Base-by-base conservation (phyloP, 78 protist species). In the Tieghemostelium lacteum region DNA sequence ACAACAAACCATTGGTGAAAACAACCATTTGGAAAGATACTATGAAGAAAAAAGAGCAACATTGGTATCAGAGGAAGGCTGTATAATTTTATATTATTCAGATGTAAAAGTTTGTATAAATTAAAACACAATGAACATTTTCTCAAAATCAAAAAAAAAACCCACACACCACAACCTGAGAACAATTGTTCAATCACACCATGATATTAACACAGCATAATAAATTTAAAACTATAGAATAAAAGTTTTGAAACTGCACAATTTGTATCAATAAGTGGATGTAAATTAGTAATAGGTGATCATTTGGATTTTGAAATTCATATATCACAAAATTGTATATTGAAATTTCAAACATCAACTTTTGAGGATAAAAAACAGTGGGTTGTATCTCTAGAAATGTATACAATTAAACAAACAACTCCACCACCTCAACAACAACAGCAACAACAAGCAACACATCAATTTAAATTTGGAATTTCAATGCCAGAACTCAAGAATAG, bases 201-300 rank as follows among this genome's bases (percentile, higher is more conserved):
- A n/a, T n/a, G n/a, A n/a, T n/a, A n/a, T n/a, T n/a, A n/a, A n/a
- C n/a, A n/a, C n/a, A n/a, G n/a, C n/a, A n/a, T n/a, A n/a, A n/a
- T n/a, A n/a, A n/a, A n/a, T n/a, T n/a, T n/a, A n/a, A 33, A 29
- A 36, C 4, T 1, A 36, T 20, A 67, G 61, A 67, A 67, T 67
- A 67, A 67, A 42, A 45, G 75, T 45, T 67, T 67, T 28, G 75
- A 67, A 67, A 67, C 75, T 24, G 75, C 75, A 37, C 36, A 67
- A 28, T 67, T 67, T 42, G 36, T 67, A 42, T 67, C 75, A 45
- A 34, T 67, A 17, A 29, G 26, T 24, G 75, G 75, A 12, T 67
- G 75, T 67, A 67, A 24, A 17, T 67, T 67, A 40, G 24, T n/a
- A 67, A 26, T 42, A 37, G 36, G n/a, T 42, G 37, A 42, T 33